Evolutionary conservation across 208 protist species (phyloP).

Genomic region (Leishmania major): DNA sequence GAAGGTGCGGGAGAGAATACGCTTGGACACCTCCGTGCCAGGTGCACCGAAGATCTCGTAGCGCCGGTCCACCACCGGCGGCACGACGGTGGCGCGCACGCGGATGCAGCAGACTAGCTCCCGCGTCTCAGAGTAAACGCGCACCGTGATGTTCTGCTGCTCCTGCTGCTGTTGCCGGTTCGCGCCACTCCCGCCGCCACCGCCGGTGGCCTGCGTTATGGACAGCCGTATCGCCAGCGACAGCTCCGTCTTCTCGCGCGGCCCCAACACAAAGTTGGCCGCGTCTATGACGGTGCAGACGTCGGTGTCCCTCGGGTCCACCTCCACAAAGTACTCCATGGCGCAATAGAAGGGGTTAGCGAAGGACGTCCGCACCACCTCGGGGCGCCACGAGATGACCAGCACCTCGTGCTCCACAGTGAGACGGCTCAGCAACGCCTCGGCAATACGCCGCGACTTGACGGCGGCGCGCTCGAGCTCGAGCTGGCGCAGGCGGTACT

Average conservation of each 20-base stretch:
- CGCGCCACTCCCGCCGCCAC: neutral
- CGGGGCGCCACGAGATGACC: slow-evolving; percentile 63
- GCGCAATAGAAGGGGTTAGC: slow-evolving; percentile 62
- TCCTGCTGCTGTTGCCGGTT: neutral
- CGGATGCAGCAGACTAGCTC: slow-evolving; percentile 72
- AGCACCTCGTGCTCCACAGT: slow-evolving; percentile 66
- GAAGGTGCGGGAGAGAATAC: slow-evolving; percentile 70
- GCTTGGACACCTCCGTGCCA: slow-evolving; percentile 63
- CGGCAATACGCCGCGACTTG: slow-evolving; percentile 78
- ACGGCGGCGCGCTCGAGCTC: slow-evolving; percentile 75
- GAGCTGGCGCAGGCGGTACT: slow-evolving; percentile 76
- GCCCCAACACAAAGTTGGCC: slow-evolving; percentile 62
- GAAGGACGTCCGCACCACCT: slow-evolving; percentile 64
- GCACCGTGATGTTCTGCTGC: slow-evolving; percentile 37
- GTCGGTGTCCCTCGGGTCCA: slow-evolving; percentile 34
- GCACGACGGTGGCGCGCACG: slow-evolving; percentile 54
- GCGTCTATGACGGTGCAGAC: slow-evolving; percentile 44
- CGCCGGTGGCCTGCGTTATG: neutral
- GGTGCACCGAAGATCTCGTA: slow-evolving; percentile 81
- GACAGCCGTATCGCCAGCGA: slow-evolving; percentile 56
- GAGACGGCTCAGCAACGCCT: slow-evolving; percentile 69
- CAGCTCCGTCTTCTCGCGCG: slow-evolving; percentile 61
- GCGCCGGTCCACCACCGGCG: slow-evolving; percentile 79
- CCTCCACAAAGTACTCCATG: slow-evolving; percentile 77
- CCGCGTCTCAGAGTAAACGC: slow-evolving; percentile 64